Base-by-base conservation (phyloP, 495 filamentous ascomycete genomes). In the Tuber microsphaerosporum region DNA sequence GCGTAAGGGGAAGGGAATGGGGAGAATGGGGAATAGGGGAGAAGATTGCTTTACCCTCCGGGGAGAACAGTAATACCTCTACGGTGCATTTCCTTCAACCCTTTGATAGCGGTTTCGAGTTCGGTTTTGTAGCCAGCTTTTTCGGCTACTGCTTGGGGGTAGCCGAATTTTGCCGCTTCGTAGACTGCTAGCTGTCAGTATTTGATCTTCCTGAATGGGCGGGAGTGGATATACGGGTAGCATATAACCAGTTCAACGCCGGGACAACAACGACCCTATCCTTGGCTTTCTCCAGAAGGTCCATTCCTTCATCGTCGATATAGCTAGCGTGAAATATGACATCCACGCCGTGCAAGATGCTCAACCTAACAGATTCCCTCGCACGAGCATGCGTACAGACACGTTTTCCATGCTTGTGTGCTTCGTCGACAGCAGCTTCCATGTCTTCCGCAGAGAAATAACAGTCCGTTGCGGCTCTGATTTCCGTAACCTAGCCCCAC, bases 311-410 rank as follows among this genome's bases (percentile, higher is more conserved):
- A 22, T 85, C 84, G 75, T 88, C 87, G 6, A 85, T 86, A 71
- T 84, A 89, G 0, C 81, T 84, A 7, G 86, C 87, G 75, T 89
- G 87, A 74, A 87, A 89, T 31, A 89, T 87, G 6, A 87, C 85
- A 73, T 89, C 86, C 6, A 89, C 86, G 0, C 86, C 86, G 61
- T 85, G 83, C 43, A 79, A 79, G 37, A 87, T 80, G 71, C 84
- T 86, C 81, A 86, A 84, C 44, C 81, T 84, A 45, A 89, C 84
- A n/a, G 85, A 85, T 51, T 87, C 86, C 19, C 84, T 80, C 14
- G 86, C 84, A 74, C 87, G 80, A 10, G 87, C 87, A 80, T 88
- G 87, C 20, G 87, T 83, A 76, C 87, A 89, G 7, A 88, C 81
- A 42, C 87, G 71, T 61, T 84, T 82, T 6, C 85, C 85, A 45